Base-by-base conservation (phyloP, 2,329 filamentous ascomycete species). In the Pseudogymnoascus sp. region DNA sequence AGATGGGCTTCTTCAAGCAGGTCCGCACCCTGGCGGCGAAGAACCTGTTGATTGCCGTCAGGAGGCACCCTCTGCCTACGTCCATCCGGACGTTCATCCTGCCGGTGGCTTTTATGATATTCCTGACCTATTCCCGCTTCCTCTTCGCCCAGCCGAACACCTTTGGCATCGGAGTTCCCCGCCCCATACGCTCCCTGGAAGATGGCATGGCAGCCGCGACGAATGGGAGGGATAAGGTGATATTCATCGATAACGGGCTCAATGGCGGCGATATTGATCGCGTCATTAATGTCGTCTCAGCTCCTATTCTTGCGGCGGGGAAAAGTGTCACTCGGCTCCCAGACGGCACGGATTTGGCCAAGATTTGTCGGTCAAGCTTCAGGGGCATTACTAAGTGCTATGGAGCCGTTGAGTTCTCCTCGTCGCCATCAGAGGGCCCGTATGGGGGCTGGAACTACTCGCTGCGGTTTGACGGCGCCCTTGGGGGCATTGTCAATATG, bases 361-460 rank as follows among this genome's bases (percentile, higher is more conserved):
- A 77, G 23, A 75, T 79, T 21, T 95, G 90, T 69, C 80, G 79
- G 26, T 85, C 80, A 65, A 80, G 78, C 37, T 73, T 89, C 57
- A 76, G 82, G 35, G 88, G 88, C 15, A 84, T 88, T 1, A 87
- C 86, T 10, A 75, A 73, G 1, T 94, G 89, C 71, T 91, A 86
- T 68, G 87, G 82, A 15, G 90, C 87, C 7, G 81, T 88, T 1
- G 82, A 87, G 3, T 92, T 95, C 74, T 77, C 83, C 59, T 86
- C 86, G 0, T 95, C 89, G 4, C 89, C 90, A 0, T 78, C 73
- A 1, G 85, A 94, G 73, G 89, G 89, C 8, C 63, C 71, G 0
- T 80, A 79, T 5, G 80, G 80, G 1, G 72, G 81, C 45, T 96
- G 92, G 92, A 95, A 94, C 72, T 96, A 96, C 69, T 92, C 89